Conservation (phyloP, 2,329 filamentous ascomycete species). For the Lizonia empirigonia region DNA sequence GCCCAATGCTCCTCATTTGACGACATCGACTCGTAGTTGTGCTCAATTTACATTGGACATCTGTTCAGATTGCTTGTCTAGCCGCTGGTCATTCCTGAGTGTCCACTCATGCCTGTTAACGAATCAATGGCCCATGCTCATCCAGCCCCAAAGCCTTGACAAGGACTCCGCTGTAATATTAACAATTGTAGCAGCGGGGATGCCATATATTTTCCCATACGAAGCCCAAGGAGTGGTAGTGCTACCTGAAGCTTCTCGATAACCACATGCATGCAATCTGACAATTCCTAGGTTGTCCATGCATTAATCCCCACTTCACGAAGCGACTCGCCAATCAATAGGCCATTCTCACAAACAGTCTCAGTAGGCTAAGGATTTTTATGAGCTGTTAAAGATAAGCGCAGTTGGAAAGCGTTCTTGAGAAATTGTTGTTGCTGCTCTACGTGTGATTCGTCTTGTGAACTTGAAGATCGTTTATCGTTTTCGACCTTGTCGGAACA, state of each 20-base stretch:
- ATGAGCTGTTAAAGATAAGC: too few relatives aligned
- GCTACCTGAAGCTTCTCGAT: background rate
- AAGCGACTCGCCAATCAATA: too few relatives aligned
- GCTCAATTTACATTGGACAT: background rate
- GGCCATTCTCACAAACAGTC: too few relatives aligned
- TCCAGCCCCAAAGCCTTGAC: background rate
- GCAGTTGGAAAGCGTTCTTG: too few relatives aligned
- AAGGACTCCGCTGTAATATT: background rate
- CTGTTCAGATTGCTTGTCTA: background rate
- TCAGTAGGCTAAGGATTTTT: too few relatives aligned
- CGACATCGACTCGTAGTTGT: background rate
- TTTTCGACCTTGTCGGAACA: conserved; percentile 15
- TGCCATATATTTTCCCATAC: background rate
- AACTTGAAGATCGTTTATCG: conserved; percentile 3
- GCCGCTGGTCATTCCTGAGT: background rate
- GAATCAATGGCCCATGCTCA: background rate
- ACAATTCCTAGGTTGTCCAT: background rate
- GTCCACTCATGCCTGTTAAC: background rate
- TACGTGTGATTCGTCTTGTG: background rate
- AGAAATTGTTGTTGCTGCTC: background rate
- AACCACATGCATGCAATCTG: background rate
- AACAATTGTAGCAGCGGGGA: background rate
- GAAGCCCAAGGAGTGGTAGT: background rate
- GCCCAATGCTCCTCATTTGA: too few relatives aligned
- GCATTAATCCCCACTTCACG: too few relatives aligned